Base-by-base conservation (phyloP, 2,329 filamentous ascomycete genomes). In the Colletotrichum brevisporum region DNA sequence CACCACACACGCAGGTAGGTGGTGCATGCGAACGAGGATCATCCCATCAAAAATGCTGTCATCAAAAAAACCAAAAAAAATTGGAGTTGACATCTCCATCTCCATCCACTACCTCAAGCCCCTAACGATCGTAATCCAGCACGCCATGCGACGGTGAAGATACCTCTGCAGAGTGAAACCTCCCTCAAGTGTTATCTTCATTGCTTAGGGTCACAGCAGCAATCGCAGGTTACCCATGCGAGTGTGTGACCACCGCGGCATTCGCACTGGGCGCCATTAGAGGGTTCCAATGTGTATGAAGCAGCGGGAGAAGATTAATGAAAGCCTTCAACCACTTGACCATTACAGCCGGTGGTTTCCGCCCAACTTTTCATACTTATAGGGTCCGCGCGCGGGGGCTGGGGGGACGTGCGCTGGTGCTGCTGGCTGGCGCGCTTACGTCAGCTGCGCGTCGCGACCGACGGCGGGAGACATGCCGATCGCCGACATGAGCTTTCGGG, bases 91-190 rank as follows among this genome's bases (percentile, higher is more conserved):
- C 82, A 78, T 83, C 82, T 84, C 87, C 83, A 88, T 87, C 87
- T 84, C 84, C 80, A 80, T 77, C 78, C 78, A 76, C 81, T 81
- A 84, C 81, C 83, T 85, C 88, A 90, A 81, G 80, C 87, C 87
- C 86, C 84, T 78, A 84, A 82, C 85, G 83, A 85, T 85, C 88
- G 89, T 90, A 80, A 86, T 91, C 89, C 89, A 89, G 81, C 84
- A 83, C 89, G 90, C 90, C 89, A 91, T 85, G 85, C 85, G 86
- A 90, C 88, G 89, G 89, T 88, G 89, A 87, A 89, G 85, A 89
- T 84, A 79, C 80, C 89, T 91, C 88, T 91, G 89, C 89, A 90
- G 88, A 90, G 89, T 91, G 87, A 91, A 82, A 67, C 89, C 89
- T 90, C 89, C 86, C 90, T 91, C 85, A 89, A 91, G 89, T 76